Base-by-base conservation (phyloP, 129 eudicot species). In the Solidago caesia region DNA sequence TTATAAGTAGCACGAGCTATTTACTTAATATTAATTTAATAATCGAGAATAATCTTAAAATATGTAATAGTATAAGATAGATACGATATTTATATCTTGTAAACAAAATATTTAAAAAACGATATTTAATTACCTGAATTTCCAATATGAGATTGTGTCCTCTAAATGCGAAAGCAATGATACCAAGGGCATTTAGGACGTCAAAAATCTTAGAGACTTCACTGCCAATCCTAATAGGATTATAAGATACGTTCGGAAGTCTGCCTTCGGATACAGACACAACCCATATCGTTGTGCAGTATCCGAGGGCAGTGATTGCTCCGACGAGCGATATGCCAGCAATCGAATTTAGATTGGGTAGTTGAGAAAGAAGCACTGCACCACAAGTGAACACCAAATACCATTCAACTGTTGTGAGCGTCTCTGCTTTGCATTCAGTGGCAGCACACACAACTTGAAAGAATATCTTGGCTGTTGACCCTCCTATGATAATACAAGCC, bases 91-190 rank as follows among this genome's bases (percentile, higher is more conserved):
- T 33, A 33, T 33, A 33, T 33, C 39, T 33, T 33, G 39, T 3
- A 33, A 33, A 33, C 3, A 33, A 33, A 33, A 1, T 33, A 3
- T 33, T 3, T 1, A 33, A 33, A 33, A 33, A 33, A 33, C 39
- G 2, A 33, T 33, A 33, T 33, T 21, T 12, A 44, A 62, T 44
- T 79, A 84, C 88, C 88, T 84, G 88, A 77, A 84, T 84, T 75
- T 84, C 88, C 13, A 84, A 72, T 11, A 81, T 77, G 26, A 84
- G 88, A 71, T 84, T 84, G 73, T 84, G 88, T 25, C 88, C 88
- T 67, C 88, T 64, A 39, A 84, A 84, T 56, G 85, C 82, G 39
- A 84, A 84, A 33, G 85, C 71, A 70, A 84, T 77, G 15, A 84
- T 84, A 21, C 88, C 88, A 58, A 81, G 72, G 25, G 88, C 83